Percentiles rank a stretch among this genome's conserved stretches.
phyloP scores from a whole-genome alignment of 805 yeast species.

The Cyberlindnera xylosilytica region DNA sequence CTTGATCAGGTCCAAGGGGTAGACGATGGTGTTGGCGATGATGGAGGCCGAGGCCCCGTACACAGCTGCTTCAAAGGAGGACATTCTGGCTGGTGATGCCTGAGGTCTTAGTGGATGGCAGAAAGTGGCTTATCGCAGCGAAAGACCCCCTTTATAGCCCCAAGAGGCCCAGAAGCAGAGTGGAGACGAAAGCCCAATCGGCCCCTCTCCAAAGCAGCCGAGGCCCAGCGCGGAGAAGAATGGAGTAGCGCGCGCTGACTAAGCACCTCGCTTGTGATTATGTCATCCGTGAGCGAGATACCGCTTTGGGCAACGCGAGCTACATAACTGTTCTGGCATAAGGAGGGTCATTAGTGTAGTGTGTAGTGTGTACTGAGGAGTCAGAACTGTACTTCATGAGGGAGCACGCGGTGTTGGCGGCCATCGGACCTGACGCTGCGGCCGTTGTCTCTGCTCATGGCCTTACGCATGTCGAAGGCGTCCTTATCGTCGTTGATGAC shows the following conservation, averaged over 20 bases:
- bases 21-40: slow-evolving; percentile 72
- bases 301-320: neutral
- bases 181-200: too few species aligned
- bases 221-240: slow-evolving; percentile 1
- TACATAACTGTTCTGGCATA: too few species aligned
- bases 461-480: slow-evolving; percentile 84
- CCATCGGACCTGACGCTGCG: slow-evolving; percentile 60
- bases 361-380: too few species aligned
- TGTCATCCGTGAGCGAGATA: neutral
- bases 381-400: slow-evolving; percentile 62
- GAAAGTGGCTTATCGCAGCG: too few species aligned
- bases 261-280: neutral
- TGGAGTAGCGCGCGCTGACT: neutral
- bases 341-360: too few species aligned
- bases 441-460: slow-evolving; percentile 54
- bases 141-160: too few species aligned
- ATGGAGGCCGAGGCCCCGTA: slow-evolving; percentile 83
- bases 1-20: slow-evolving; percentile 77
- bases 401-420: slow-evolving; percentile 53
- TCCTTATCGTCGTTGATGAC: slow-evolving; percentile 64
- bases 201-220: slow-evolving; percentile 1
- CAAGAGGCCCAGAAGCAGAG: too few species aligned
- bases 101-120: too few species aligned
- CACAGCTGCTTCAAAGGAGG: slow-evolving; percentile 66
- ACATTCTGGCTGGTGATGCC: too few species aligned